Conservation (phyloP, 495 filamentous ascomycete genomes). For the Podospora pseudocomata region DNA sequence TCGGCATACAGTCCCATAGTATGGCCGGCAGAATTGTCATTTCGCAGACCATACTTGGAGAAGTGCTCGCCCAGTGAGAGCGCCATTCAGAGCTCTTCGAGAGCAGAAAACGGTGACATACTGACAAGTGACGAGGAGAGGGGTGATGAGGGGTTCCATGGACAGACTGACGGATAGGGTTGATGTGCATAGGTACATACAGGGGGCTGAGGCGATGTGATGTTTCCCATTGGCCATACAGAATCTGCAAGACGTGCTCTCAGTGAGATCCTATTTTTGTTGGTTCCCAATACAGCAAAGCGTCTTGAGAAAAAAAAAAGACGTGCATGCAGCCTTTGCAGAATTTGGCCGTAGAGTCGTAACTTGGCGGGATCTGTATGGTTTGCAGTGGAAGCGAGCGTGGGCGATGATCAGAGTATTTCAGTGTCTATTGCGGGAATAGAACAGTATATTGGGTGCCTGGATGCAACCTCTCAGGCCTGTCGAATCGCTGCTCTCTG, state of each 20-base stretch:
- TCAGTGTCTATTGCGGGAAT: neutral
- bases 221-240: constrained; percentile 19
- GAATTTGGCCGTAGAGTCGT: neutral
- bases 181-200: constrained; percentile 16
- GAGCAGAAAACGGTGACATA: neutral
- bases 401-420: neutral
- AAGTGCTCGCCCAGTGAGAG: neutral
- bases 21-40: neutral
- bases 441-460: neutral
- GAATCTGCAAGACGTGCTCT: constrained; percentile 20
- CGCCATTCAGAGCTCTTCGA: neutral
- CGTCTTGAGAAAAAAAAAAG: constrained; percentile 2
- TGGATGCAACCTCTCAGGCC: constrained; percentile 1
- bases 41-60: neutral
- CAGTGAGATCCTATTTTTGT: constrained; percentile 31
- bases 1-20: neutral
- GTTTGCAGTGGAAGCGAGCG: neutral
- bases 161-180: constrained; percentile 7
- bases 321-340: constrained; percentile 1
- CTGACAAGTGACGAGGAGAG: neutral
- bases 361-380: neutral
- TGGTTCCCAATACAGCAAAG: constrained; percentile 9
- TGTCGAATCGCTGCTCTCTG: neutral
- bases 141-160: constrained; percentile 2
- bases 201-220: constrained; percentile 15